Evolutionary conservation across 192 early-diverging fungal genomes (phyloP).

Genomic region (Phycomyces blakesleeanus): DNA sequence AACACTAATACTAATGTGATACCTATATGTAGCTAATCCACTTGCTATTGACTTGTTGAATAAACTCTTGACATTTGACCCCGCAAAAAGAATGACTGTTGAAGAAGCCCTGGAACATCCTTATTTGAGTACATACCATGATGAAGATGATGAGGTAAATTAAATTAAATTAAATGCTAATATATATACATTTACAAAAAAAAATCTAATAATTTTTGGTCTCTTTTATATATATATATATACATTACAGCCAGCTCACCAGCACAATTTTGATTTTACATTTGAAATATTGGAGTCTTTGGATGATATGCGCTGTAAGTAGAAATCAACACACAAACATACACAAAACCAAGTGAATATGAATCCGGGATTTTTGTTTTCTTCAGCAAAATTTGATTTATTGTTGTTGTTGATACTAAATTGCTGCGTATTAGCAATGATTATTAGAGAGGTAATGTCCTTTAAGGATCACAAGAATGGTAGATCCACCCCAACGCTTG

Average conservation of each 20-base stretch:
- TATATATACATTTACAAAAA: neutral
- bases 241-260: slow-evolving; percentile 66
- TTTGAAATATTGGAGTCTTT: slow-evolving; percentile 76
- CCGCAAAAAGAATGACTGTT: slow-evolving; percentile 85
- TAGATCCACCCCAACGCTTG: neutral
- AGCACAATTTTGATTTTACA: slow-evolving; percentile 72
- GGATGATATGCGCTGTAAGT: slow-evolving; percentile 73
- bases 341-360: too few relatives aligned
- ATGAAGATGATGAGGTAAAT: slow-evolving; percentile 73
- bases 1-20: neutral
- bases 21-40: slow-evolving; percentile 19
- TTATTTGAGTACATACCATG: slow-evolving; percentile 91
- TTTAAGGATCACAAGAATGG: neutral
- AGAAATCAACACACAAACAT: too few relatives aligned
- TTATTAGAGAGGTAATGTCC: neutral
- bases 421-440: slow-evolving; percentile 2
- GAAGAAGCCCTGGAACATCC: slow-evolving; percentile 91
- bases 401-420: too few relatives aligned
- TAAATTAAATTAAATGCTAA: too few relatives aligned
- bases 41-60: slow-evolving; percentile 85
- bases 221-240: slow-evolving; percentile 11
- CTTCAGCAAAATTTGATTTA: too few relatives aligned
- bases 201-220: neutral
- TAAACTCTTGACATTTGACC: slow-evolving; percentile 88
- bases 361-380: too few relatives aligned